A percentile compares a stretch with the other conserved stretches of the same genome.
Conservation (phyloP, 1,284 basidiomycete genomes). For the Entoloma clypeatum region DNA sequence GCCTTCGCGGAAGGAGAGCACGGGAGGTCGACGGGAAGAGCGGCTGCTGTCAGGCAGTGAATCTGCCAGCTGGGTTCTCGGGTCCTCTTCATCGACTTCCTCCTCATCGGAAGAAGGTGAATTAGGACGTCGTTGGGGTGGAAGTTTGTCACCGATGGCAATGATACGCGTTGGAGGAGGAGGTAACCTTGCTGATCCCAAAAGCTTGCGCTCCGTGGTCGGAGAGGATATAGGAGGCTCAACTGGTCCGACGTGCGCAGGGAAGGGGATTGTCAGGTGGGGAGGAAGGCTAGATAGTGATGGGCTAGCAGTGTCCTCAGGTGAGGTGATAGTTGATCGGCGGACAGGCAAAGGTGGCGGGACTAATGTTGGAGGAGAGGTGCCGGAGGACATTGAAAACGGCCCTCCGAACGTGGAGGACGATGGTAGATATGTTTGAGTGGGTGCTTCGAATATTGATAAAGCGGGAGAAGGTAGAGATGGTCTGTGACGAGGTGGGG, state of each 20-base stretch:
- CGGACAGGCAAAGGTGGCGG: slow-evolving; percentile 30
- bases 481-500: slow-evolving; percentile 27
- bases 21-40: slow-evolving; percentile 78
- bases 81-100: slow-evolving; percentile 48
- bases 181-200: slow-evolving; percentile 45
- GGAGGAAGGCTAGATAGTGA: slow-evolving; percentile 19
- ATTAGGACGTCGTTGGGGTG: slow-evolving; percentile 49
- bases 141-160: slow-evolving; percentile 62
- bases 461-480: slow-evolving; percentile 7
- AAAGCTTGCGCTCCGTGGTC: slow-evolving; percentile 40
- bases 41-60: slow-evolving; percentile 78
- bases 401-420: too few species aligned
- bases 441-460: slow-evolving; percentile 1
- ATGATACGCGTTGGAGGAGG: slow-evolving; percentile 75
- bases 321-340: slow-evolving; percentile 24
- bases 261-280: slow-evolving; percentile 16
- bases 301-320: slow-evolving; percentile 16
- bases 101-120: slow-evolving; percentile 57
- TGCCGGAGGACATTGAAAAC: slow-evolving; percentile 15
- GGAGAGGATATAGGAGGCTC: slow-evolving; percentile 20
- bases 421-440: too few species aligned
- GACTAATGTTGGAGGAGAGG: slow-evolving; percentile 11
- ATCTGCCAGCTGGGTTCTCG: slow-evolving; percentile 42
- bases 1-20: slow-evolving; percentile 41
- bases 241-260: slow-evolving; percentile 8